Evolutionary conservation across 768 basidiomycete genomes (phyloP), one percentile per base, ranked within the genome.

Genomic region (Peribolospora kevripleyi): DNA sequence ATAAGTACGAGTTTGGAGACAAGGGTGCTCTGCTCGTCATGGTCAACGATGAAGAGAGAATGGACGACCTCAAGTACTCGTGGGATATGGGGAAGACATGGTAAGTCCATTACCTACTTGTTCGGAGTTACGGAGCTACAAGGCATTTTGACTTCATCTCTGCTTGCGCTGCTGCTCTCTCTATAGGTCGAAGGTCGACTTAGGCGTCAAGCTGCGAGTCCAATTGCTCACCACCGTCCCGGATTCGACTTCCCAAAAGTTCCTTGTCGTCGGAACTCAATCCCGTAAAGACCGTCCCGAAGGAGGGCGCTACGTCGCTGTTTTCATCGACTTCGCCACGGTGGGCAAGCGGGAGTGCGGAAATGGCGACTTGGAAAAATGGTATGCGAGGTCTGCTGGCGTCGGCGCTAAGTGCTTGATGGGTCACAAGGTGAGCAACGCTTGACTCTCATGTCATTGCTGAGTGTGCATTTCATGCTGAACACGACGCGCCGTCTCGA

Each of bases 1-100:
- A 85, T 65, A 87, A 88, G 68, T 95, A 95, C 63, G 90, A 97
- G 68, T 90, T 97, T 65, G 93, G 93, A 5, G 93, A 93, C 63
- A 74, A 70, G 74, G 62, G 93, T 75, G 82, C 81, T 61, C 75
- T 97, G 40, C 64, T 75, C 37, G 76, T 97, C 8, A 70, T 80
- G 37, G 76, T 87, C 3, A 80, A 91, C 60, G 87, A 98, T 61
- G 90, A 97, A 63, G 79, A 82, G 43, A 64, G 68, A 36, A 80
- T 79, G 3, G 76, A 81, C 57, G 69, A 68, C 10, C 69, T 93
- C 14, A 70, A 70, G 46, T 97, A 91, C 65, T 85, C 84, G 6
- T 75, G 78, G 39, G 81, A 98, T 65, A 72, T 83, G 37, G 90
- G 93, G 5, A 70, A 72, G 55, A 78, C 73, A 10, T 98, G 93